A percentile compares a stretch with the other conserved stretches of the same genome.
phyloP scores from a whole-genome alignment of 2,329 filamentous ascomycete genomes.

The Colletotrichum ledebouriae region DNA sequence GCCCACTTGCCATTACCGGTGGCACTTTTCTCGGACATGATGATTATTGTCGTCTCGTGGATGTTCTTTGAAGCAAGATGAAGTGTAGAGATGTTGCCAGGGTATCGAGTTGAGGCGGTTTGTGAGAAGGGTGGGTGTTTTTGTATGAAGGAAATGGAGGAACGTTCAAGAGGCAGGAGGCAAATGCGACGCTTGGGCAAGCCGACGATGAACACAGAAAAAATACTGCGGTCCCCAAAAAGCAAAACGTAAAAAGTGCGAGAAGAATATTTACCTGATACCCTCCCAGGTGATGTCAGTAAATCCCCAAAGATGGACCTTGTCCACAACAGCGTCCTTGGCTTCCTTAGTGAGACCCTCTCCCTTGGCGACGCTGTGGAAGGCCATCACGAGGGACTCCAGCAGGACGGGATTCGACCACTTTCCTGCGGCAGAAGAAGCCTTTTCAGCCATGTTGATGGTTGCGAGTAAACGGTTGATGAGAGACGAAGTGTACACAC shows the following conservation, averaged over 20 bases:
- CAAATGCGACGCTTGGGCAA: no score
- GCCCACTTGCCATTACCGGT: conserved; percentile 49
- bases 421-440: conserved; percentile 6
- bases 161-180: no score
- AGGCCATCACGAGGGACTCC: conserved; percentile 50
- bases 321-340: conserved; percentile 50
- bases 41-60: not conserved
- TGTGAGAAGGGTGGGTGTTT: no score
- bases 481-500: not conserved
- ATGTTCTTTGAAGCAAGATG: no score
- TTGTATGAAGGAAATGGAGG: no score
- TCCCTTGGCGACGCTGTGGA: conserved; percentile 50
- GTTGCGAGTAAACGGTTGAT: not conserved
- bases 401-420: conserved; percentile 54
- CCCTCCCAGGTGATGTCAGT: conserved; percentile 58
- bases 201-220: not conserved
- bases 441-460: conserved; percentile 35
- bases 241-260: not conserved
- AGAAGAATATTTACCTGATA: conserved; percentile 55
- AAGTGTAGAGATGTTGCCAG: no score
- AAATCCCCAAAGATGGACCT: conserved; percentile 51
- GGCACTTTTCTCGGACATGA: conserved; percentile 14
- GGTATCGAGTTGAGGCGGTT: no score
- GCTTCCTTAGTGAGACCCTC: conserved; percentile 47
- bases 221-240: not conserved